Conservation (phyloP, 2,329 filamentous ascomycete genomes). For the Alternaria atra region DNA sequence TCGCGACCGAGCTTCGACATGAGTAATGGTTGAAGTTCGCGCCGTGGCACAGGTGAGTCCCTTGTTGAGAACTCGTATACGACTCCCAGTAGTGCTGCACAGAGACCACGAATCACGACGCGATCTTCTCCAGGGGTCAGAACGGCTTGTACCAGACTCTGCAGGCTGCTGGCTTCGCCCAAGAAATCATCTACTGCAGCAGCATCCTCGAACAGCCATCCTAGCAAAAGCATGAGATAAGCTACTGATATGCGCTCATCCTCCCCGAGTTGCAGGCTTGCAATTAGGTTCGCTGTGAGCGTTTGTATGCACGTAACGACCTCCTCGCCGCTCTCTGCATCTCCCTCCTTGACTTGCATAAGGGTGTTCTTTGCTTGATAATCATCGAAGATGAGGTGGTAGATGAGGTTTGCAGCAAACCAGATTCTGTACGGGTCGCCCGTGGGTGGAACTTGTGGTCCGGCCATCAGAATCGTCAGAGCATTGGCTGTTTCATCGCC, state of each 20-base stretch:
- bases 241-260: conserved; percentile 83
- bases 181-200: conserved; percentile 93
- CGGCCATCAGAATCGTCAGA: conserved; percentile 79
- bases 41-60: conserved; percentile 87
- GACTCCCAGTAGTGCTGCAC: conserved; percentile 83
- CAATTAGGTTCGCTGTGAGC: conserved; percentile 84
- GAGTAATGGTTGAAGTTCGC: conserved; percentile 81
- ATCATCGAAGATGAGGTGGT: conserved; percentile 86
- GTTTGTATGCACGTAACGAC: conserved; percentile 93
- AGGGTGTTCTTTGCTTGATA: conserved; percentile 79
- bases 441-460: conserved; percentile 67
- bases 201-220: conserved; percentile 92
- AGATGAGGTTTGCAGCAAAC: conserved; percentile 87
- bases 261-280: conserved; percentile 76
- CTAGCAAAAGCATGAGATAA: conserved; percentile 87
- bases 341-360: conserved; percentile 86
- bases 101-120: conserved; percentile 79
- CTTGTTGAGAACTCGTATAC: conserved; percentile 98
- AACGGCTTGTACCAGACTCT: conserved; percentile 80
- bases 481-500: conserved; percentile 90
- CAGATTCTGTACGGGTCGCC: conserved; percentile 86
- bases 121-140: conserved; percentile 62
- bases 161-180: conserved; percentile 89
- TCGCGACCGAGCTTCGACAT: conserved; percentile 81
- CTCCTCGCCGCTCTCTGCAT: conserved; percentile 89